Evolutionary conservation across 371 early-diverging fungal species (phyloP), one percentile per base, ranked within the genome.

Genomic region (Syncephalastrum monosporum): DNA sequence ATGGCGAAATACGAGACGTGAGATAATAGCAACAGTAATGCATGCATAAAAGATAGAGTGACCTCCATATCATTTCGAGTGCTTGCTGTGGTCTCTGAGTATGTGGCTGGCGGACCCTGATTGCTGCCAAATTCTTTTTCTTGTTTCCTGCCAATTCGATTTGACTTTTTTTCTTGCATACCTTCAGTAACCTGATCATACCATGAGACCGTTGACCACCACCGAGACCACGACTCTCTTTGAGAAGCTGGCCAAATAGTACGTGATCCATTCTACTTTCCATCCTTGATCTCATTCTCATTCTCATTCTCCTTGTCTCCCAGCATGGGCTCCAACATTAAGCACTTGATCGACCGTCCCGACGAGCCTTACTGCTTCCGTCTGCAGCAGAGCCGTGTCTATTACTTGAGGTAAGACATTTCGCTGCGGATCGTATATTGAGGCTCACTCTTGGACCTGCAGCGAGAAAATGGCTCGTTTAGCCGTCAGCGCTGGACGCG

Each of bases 321-420:
- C 72, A 94, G 95, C 67, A 93, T 97, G 64, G 98, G 97, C 60
- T 82, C 90, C 55, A 98, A 98, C 72, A 93, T 98, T 64, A 85
- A 87, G n/a, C 93, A 92, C 56, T 74, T 98, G 53, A 91, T 98
- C 56, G 96, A 97, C 72, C 84, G 98, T 43, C 86, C 90, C 19
- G 98, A 98, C 72, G 97, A 96, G 65, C 89, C 92, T 12, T 92
- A 94, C 68, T 96, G 95, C 75, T 97, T 98, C 82, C 86, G 98
- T 59, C 78, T 96, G 47, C 96, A 97, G 63, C 86, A 91, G 46
- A 91, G 96, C 68, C 82, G 92, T 49, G 96, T 96, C 12, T 98
- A 94, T 75, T 98, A 98, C 74, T 88, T 97, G 57, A 92, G 91
- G 92, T 91, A 62, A 14, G 41, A 6, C 45, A 42, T 15, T 43